These are phyloP conservation scores for Arabis hirsuta DNA, from an alignment of 345 rosid genomes.

Conservation along the genomic window DNA sequence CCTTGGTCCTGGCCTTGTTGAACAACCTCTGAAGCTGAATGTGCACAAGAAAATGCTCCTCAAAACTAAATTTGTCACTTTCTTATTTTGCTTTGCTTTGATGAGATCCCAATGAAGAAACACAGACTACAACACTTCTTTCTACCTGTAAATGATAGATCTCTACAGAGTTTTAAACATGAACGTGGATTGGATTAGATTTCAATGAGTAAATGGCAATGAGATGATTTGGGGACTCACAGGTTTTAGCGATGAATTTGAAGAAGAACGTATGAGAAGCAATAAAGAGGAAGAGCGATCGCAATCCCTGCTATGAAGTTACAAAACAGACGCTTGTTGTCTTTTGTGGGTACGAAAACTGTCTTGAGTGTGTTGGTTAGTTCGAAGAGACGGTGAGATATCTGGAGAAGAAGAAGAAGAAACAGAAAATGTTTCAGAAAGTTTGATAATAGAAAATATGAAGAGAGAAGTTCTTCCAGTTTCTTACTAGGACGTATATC, in stretches of 20 bases:
- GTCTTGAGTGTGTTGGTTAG: conserved; percentile 77
- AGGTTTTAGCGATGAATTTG: conserved; percentile 65
- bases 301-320: conserved; percentile 70
- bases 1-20: conserved; percentile 21
- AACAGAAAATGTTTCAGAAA: conserved; percentile 25
- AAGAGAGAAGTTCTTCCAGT: conserved; percentile 1
- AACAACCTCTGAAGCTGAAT: conserved; percentile 16
- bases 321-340: conserved; percentile 62
- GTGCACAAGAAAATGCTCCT: conserved; percentile 21
- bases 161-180: neutral
- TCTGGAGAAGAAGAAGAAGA: conserved; percentile 51
- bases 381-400: conserved; percentile 82
- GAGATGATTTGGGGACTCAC: conserved; percentile 53
- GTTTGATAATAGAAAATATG: neutral
- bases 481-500: conserved; percentile 76
- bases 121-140: conserved; percentile 11
- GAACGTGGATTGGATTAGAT: neutral
- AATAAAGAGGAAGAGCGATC: conserved; percentile 62
- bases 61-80: neutral
- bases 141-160: conserved; percentile 7
- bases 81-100: conserved; percentile 4
- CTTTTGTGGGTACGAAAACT: conserved; percentile 77
- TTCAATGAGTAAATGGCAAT: conserved; percentile 14
- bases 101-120: neutral
- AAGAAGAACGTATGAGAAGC: conserved; percentile 68